Percentiles rank a stretch among this genome's conserved stretches.
Evolutionary conservation across 805 yeast species (phyloP).

Genomic region (Spathaspora girioi): DNA sequence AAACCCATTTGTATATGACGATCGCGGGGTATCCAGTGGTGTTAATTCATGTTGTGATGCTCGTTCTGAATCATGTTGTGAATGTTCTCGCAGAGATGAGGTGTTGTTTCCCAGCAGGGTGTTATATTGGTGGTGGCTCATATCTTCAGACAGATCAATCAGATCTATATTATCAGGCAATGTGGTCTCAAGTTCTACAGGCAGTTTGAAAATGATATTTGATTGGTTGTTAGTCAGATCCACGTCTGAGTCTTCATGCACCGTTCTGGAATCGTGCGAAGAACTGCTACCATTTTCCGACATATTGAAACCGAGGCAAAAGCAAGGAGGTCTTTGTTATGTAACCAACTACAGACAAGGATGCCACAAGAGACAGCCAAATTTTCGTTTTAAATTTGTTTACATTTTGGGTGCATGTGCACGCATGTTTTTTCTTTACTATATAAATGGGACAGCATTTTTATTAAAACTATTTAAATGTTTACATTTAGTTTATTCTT

Average conservation of each 20-base stretch:
- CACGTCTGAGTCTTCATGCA: not conserved
- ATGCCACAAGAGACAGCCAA: not conserved
- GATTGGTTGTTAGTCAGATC: not conserved
- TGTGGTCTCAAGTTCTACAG: not conserved
- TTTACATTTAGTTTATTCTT: not conserved
- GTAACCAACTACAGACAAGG: not conserved
- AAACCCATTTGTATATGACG: not conserved
- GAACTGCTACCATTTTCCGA: not conserved
- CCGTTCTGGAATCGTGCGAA: not conserved
- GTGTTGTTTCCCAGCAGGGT: not conserved
- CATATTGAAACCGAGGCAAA: not conserved
- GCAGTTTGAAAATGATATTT: not conserved
- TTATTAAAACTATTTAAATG: not conserved
- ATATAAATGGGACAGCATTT: not conserved
- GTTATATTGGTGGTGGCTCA: not conserved
- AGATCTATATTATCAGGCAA: not conserved
- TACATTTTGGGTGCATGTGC: not conserved
- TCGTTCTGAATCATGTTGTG: not conserved
- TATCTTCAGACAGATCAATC: not conserved
- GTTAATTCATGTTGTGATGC: slow-evolving; percentile 6
- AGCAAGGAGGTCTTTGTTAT: too few species aligned
- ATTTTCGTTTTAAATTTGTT: not conserved
- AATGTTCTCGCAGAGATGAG: not conserved
- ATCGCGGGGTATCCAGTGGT: not conserved
- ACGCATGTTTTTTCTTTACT: not conserved